These are phyloP conservation scores for Podaxis sp. DNA, from an alignment of 768 basidiomycete species.

Conservation along the genomic window DNA sequence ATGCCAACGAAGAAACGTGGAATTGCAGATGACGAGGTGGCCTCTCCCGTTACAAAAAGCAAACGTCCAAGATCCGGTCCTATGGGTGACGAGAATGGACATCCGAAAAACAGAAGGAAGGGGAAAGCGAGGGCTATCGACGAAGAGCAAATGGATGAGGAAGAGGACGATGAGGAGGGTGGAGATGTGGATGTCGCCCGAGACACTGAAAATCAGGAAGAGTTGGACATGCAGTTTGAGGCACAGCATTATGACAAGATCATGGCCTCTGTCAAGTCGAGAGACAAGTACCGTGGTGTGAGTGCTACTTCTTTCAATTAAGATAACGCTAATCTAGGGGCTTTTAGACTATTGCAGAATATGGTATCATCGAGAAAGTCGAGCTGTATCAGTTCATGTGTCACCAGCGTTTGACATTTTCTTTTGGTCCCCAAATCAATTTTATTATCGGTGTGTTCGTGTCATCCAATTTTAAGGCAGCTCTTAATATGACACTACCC, in stretches of 20 bases:
- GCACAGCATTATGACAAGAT: conserved; percentile 6
- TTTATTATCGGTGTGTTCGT: conserved; percentile 77
- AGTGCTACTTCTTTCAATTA: not conserved
- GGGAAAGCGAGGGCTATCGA: not conserved
- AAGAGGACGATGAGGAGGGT: not conserved
- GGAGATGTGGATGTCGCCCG: not conserved
- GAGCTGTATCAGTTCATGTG: conserved; percentile 97
- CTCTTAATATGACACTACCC: not conserved
- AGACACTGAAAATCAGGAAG: conserved; percentile 5
- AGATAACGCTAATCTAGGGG: not conserved
- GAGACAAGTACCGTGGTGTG: conserved; percentile 3
- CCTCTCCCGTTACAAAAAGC: not conserved
- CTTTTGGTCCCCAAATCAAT: conserved; percentile 91
- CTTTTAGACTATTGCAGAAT: conserved; percentile 69
- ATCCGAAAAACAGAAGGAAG: not conserved
- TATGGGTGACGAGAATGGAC: not conserved
- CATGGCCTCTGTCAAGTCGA: conserved; percentile 2
- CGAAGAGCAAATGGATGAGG: conserved; percentile 1
- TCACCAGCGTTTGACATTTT: conserved; percentile 78
- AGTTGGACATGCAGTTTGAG: conserved; percentile 8
- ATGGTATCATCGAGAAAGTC: conserved; percentile 83
- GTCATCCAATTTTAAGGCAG: not conserved
- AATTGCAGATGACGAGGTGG: not conserved
- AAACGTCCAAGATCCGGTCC: not conserved
- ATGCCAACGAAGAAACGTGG: conserved; percentile 5